Percentiles rank a stretch among this genome's conserved stretches.
phyloP scores from a whole-genome alignment of 2,329 filamentous ascomycete species.

The Elsinoe necatrix region DNA sequence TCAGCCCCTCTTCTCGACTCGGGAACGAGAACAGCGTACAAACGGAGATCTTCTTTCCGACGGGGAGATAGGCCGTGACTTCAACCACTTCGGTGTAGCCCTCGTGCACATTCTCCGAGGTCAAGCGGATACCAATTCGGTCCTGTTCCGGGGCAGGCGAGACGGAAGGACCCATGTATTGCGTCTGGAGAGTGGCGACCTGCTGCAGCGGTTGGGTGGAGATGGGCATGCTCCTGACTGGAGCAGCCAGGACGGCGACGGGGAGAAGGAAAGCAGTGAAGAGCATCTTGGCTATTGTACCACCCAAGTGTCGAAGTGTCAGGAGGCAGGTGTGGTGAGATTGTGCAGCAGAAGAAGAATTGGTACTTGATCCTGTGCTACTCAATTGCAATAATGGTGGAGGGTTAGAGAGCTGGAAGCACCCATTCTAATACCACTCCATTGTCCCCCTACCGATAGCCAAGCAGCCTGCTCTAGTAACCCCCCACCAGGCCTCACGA shows the following conservation, averaged over 20 bases:
- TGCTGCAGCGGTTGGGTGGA: slow-evolving; percentile 1
- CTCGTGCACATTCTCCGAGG: background rate
- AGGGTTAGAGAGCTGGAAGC: background rate
- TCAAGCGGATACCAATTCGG: slow-evolving; percentile 7
- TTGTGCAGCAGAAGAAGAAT: background rate
- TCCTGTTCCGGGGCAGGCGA: slow-evolving; percentile 5
- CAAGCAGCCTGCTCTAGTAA: background rate
- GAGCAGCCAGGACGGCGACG: slow-evolving; percentile 1
- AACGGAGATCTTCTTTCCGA: slow-evolving; percentile 1
- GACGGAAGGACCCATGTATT: slow-evolving; percentile 7
- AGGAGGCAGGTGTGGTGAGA: background rate
- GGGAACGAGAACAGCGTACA: background rate
- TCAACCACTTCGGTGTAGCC: background rate
- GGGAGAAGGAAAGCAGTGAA: background rate
- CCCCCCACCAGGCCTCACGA: background rate
- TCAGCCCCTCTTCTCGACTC: background rate
- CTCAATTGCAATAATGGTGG: background rate
- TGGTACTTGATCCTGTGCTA: background rate
- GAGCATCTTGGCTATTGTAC: background rate
- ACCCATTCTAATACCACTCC: background rate
- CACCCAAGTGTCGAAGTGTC: background rate
- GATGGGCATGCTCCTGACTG: slow-evolving; percentile 7
- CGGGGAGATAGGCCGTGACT: slow-evolving; percentile 2
- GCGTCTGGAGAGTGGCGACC: slow-evolving; percentile 4
- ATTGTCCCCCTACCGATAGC: background rate